Base-by-base conservation (phyloP, 2,329 filamentous ascomycete species). In the Xylariaceae sp. region DNA sequence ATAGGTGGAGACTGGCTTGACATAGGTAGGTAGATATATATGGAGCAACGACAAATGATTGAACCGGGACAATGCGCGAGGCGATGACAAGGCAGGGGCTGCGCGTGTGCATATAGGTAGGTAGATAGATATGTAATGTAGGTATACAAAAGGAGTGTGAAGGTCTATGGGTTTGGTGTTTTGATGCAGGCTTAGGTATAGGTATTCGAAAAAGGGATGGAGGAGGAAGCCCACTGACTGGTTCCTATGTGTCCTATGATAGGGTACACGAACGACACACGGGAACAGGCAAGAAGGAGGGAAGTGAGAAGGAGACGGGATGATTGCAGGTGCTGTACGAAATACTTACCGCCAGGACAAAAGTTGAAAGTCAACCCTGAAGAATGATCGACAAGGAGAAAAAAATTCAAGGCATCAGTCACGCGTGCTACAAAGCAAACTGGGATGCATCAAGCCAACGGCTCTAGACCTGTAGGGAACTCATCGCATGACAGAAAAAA, bases 1-100 rank as follows among this genome's bases (percentile, higher is more conserved):
- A 47, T 61, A 59, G 56, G 59, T 60, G 58, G 56, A 57, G 59
- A 49, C 58, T 56, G 56, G 54, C 58, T 57, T 47, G 57, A 55
- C 52, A 52, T 61, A 55, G 55, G 51, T 48, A 35, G 35, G 53
- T 18, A 39, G 39, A 44, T 42, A 37, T 52, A 50, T n/a, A 54
- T 55, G n/a, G 23, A 30, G 23, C 23, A 30, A 30, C 23, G 23
- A 30, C 2, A 56, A 9, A 53, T 9, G 39, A 35, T 7, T 13
- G 49, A 51, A 51, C 34, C 39, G 10, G 15, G 53, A 45, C 45
- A 56, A 63, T 55, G 59, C 56, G 56, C 53, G 57, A 64, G 57
- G 55, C 52, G 59, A 62, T 57, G 23, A 30, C 49, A 35, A 30
- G 11, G 13, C 49, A 35, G 49, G 11, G 13, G 9, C 4, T 51